Conservation (phyloP, 441 rosid species). For the Eruca vesicaria region DNA sequence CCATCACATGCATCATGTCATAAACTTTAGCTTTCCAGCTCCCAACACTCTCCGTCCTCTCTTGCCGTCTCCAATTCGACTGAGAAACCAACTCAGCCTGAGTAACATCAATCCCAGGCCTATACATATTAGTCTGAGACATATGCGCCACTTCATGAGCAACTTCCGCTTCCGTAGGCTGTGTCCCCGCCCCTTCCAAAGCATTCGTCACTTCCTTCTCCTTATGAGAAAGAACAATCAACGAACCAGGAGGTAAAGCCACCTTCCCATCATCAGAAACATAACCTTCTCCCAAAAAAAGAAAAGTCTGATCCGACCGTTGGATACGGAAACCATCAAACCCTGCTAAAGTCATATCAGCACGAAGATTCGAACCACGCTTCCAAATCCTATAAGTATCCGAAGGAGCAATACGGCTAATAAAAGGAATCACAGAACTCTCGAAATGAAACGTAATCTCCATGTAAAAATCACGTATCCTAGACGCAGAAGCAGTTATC, state of each 20-base stretch:
- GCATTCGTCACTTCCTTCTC: slow-evolving; percentile 97
- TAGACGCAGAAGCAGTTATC: slow-evolving; percentile 75
- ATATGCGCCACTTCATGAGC: slow-evolving; percentile 87
- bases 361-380: slow-evolving; percentile 94
- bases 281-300: slow-evolving; percentile 86
- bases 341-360: slow-evolving; percentile 96
- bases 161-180: slow-evolving; percentile 87
- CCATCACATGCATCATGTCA: slow-evolving; percentile 96
- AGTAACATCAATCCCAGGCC: slow-evolving; percentile 95
- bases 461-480: slow-evolving; percentile 92
- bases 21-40: slow-evolving; percentile 91
- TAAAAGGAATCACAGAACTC: slow-evolving; percentile 91
- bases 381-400: slow-evolving; percentile 97
- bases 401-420: slow-evolving; percentile 94
- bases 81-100: slow-evolving; percentile 90
- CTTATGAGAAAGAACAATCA: slow-evolving; percentile 89
- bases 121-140: slow-evolving; percentile 96
- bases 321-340: slow-evolving; percentile 94
- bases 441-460: slow-evolving; percentile 93
- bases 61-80: slow-evolving; percentile 92
- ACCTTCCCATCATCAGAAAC: slow-evolving; percentile 66
- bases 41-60: slow-evolving; percentile 87
- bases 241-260: slow-evolving; percentile 68
- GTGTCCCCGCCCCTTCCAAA: slow-evolving; percentile 94
- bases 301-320: slow-evolving; percentile 88